Evolutionary conservation across 1,284 basidiomycete species (phyloP), one percentile per base, ranked within the genome.

Genomic region (Phaffia rhodozyma): DNA sequence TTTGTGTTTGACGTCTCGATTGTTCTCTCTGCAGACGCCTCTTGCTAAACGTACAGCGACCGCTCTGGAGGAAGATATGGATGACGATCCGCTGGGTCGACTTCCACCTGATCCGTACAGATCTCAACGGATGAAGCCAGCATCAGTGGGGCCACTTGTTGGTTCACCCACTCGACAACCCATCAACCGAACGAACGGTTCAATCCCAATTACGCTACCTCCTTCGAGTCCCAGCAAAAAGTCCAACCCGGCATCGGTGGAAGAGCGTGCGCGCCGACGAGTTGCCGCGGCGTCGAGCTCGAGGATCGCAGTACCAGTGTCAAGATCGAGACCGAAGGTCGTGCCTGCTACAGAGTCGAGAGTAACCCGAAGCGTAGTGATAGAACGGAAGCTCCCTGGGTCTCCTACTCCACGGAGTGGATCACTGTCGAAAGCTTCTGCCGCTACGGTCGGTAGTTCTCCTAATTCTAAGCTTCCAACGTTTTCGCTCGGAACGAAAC

Each of bases 51-150:
- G 65, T 18, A 58, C 63, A 11, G 58, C 56, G 27, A 20, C 53
- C 2, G n/a, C 55, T 18, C 32, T 64, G 34, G 82, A 79, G 32
- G 83, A 85, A 66, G 79, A 78, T 54, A 78, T 81, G 34, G 85
- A 86, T 68, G 78, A 51, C 7, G 60, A 66, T 47, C 63, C 58
- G 6, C 58, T 60, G 32, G 58, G 58, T 11, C 58, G 63, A n/a
- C 21, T 50, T 47, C 59, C 58, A 21, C 54, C 50, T 21, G 59
- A 56, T 50, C 49, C 48, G 55, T 48, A 32, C 47, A 27, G 29
- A 38, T 38, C 55, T 21, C 51, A 65, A 25, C 52, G 58, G 27
- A 34, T 55, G 32, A 65, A 63, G 56, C 59, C 62, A 47, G 51
- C 52, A 25, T 50, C 16, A 54, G 16, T 32, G n/a, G 43, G 20